Evolutionary conservation across 1,284 basidiomycete genomes (phyloP).

Genomic region (Trichosporon asahii): DNA sequence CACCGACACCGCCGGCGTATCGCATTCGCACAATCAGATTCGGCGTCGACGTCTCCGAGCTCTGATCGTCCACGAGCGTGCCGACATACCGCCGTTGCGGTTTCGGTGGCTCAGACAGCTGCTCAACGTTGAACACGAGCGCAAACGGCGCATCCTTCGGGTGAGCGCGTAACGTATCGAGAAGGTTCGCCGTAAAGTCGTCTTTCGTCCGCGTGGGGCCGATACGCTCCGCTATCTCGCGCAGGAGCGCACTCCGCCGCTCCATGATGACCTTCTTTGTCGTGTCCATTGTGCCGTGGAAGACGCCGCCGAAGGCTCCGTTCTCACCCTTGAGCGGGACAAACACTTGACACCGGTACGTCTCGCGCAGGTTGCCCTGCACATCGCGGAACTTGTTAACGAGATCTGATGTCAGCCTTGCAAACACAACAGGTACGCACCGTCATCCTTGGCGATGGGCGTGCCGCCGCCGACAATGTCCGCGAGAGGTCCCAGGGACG

Average conservation of each 20-base stretch:
- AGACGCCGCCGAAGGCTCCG: conserved; percentile 40
- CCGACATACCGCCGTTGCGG: not conserved
- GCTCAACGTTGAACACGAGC: conserved; percentile 42
- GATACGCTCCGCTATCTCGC: conserved; percentile 46
- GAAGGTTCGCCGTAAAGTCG: conserved; percentile 42
- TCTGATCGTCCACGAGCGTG: not conserved
- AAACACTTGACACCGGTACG: conserved; percentile 43
- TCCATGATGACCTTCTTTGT: conserved; percentile 40
- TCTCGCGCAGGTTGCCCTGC: conserved; percentile 23
- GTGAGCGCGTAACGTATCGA: conserved; percentile 28
- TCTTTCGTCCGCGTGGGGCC: conserved; percentile 37
- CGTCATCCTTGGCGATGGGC: conserved; percentile 45
- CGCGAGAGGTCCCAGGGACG: conserved; percentile 39
- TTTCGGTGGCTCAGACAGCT: conserved; percentile 16
- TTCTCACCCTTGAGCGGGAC: conserved; percentile 42
- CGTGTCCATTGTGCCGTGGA: conserved; percentile 44
- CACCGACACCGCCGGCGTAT: conserved; percentile 38
- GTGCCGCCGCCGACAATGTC: conserved; percentile 43
- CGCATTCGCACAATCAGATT: conserved; percentile 6
- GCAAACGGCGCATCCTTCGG: conserved; percentile 30
- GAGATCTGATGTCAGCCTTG: conserved; percentile 31
- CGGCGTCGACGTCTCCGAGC: not conserved
- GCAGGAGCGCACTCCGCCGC: conserved; percentile 31
- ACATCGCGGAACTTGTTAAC: conserved; percentile 16
- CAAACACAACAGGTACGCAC: conserved; percentile 21